These are phyloP conservation scores for Clitocybe nebularis DNA, from an alignment of 1,284 basidiomycete genomes.

Conservation along the genomic window DNA sequence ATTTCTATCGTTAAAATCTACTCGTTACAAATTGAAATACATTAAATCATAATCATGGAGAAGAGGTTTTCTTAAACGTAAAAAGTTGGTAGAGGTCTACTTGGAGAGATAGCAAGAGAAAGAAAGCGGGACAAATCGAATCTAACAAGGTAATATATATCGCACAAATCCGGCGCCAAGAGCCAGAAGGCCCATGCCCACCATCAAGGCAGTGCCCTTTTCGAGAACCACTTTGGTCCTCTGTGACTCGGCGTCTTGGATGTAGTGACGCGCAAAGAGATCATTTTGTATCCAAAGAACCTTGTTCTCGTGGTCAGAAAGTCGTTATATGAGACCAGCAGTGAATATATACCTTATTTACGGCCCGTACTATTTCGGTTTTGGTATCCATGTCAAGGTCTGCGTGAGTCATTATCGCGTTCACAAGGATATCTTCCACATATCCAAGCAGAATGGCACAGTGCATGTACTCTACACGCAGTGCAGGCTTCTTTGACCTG, in stretches of 20 bases:
- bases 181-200: background rate
- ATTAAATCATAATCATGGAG: too few species aligned
- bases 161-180: background rate
- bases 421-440: slow-evolving; percentile 28
- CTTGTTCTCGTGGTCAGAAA: slow-evolving; percentile 17
- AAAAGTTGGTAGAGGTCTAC: too few species aligned
- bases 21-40: too few species aligned
- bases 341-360: slow-evolving; percentile 37
- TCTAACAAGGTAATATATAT: background rate
- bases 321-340: slow-evolving; percentile 1
- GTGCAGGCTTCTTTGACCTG: slow-evolving; percentile 22
- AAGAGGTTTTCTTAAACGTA: background rate
- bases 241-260: slow-evolving; percentile 21
- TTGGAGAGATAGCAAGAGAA: background rate
- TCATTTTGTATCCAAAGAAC: slow-evolving; percentile 47
- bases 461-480: slow-evolving; percentile 28
- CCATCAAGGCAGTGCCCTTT: background rate
- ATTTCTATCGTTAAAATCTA: too few species aligned
- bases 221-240: background rate
- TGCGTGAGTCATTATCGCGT: slow-evolving; percentile 26
- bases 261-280: slow-evolving; percentile 42
- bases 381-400: slow-evolving; percentile 33
- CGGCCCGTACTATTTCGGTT: slow-evolving; percentile 36
- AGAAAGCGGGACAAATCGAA: background rate
- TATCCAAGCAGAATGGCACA: slow-evolving; percentile 25